Conservation (phyloP, 805 yeast species). For the Yarrowia osloensis region DNA sequence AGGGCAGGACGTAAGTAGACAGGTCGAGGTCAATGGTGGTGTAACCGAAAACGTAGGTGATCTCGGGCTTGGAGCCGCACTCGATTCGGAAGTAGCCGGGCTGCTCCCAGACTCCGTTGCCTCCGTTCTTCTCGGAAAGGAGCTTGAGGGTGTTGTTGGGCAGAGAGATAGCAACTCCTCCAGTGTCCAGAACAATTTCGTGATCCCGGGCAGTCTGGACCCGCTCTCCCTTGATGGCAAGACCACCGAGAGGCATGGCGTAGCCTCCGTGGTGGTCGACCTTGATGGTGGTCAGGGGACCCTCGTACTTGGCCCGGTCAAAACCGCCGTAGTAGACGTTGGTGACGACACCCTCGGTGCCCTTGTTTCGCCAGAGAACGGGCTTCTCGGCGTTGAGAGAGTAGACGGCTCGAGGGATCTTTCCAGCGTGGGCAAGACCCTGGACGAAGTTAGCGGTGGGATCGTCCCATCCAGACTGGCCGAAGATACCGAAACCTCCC, state of each 20-base stretch:
- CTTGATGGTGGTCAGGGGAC: neutral
- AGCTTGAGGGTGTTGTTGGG: neutral
- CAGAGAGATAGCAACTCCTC: neutral
- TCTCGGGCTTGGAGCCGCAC: neutral
- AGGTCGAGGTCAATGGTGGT: neutral
- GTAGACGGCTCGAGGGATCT: neutral
- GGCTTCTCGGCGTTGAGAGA: neutral
- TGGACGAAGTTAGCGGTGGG: neutral
- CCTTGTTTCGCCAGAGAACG: neutral
- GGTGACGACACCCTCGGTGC: neutral
- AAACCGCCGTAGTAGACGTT: slow-evolving; percentile 3
- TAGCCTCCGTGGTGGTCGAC: neutral
- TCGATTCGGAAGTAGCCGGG: neutral
- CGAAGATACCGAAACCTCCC: neutral
- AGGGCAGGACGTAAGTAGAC: neutral
- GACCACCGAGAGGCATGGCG: slow-evolving; percentile 10
- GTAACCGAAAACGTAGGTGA: neutral
- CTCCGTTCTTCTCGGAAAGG: neutral
- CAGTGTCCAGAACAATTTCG: neutral
- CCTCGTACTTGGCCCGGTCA: slow-evolving; percentile 7
- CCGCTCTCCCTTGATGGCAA: neutral
- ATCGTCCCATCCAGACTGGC: neutral
- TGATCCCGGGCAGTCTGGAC: neutral
- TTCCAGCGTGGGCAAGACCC: neutral
- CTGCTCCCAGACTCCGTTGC: neutral